Base-by-base conservation (phyloP, 2,329 filamentous ascomycete genomes). In the Penicillium sp. region DNA sequence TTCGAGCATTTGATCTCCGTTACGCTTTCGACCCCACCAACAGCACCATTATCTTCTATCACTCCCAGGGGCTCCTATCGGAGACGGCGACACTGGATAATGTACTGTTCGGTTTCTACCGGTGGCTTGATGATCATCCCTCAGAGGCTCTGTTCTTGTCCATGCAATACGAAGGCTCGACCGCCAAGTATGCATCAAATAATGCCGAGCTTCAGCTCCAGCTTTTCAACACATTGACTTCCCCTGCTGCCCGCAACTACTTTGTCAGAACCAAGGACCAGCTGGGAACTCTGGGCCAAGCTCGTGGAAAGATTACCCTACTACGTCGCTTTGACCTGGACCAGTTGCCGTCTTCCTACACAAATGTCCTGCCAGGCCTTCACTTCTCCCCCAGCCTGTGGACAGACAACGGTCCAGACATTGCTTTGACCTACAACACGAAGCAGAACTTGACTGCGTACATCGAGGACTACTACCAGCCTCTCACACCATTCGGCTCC, bases 1-100 rank as follows among this genome's bases (percentile, higher is more conserved):
- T 83, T 14, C 78, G 82, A 16, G 81, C 77, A 37, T 82, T 84
- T 58, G 82, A 84, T 62, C 68, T 83, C 40, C 73, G 81, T n/a
- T 81, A 79, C 63, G 81, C 80, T 2, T 72, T 79, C 35, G 81
- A 83, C 62, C 74, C 78, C 2, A 77, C 77, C 2, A 79, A 78
- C 53, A 75, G 70, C 9, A 74, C 69, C 1, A 70, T 84, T 1
- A 77, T 82, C 3, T 83, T 83, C 69, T 83, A 79, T 73, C 82
- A 84, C 63, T 71, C 72, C 6, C 60, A 75, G 35, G 81, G 78
- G 6, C 70, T 83, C 31, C 70, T 79, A 22, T 81, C 78, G 0
- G 73, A 80, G 51, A 74, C 68, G 0, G 77, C 80, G 1, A 79
- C 74, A 0, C 63, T 83, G 16, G 74, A 77, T 5, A 77, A 79